These are phyloP conservation scores for Diaporthe eres DNA, from an alignment of 2,329 filamentous ascomycete genomes.

Conservation along the genomic window DNA sequence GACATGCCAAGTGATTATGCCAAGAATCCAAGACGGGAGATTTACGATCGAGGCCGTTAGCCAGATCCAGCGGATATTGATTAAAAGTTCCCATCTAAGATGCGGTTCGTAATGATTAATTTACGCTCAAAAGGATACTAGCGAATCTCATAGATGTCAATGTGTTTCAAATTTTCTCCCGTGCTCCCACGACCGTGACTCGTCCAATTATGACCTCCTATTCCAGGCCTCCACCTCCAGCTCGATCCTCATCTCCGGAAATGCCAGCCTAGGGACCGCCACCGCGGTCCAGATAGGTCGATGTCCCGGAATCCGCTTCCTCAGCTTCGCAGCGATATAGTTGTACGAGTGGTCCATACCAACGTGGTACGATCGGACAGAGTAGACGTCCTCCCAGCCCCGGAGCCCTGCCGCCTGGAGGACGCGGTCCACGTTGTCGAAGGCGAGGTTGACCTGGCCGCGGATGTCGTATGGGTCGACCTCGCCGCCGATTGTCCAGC, in stretches of 20 bases:
- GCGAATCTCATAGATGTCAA: neutral
- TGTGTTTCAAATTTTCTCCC: neutral
- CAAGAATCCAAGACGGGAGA: conserved; percentile 14
- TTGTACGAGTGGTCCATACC: neutral
- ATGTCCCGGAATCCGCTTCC: conserved; percentile 1
- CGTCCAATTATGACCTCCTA: neutral
- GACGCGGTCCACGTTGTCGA: conserved; percentile 13
- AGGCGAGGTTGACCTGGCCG: conserved; percentile 13
- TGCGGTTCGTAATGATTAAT: neutral
- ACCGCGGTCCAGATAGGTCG: neutral
- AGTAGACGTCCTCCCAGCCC: conserved; percentile 21
- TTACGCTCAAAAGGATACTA: neutral
- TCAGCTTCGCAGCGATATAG: conserved; percentile 3
- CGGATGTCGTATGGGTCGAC: conserved; percentile 16
- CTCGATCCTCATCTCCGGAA: conserved; percentile 20
- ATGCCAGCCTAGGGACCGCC: neutral
- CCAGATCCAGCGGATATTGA: neutral
- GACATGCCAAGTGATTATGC: neutral
- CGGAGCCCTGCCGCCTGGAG: neutral
- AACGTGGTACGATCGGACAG: neutral
- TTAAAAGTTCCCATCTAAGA: neutral
- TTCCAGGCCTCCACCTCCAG: conserved; percentile 19
- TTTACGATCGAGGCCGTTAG: neutral
- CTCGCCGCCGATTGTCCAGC: neutral
- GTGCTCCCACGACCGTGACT: neutral